These are phyloP conservation scores for Crithidia sp. DNA, from an alignment of 208 protist genomes.

Conservation along the genomic window DNA sequence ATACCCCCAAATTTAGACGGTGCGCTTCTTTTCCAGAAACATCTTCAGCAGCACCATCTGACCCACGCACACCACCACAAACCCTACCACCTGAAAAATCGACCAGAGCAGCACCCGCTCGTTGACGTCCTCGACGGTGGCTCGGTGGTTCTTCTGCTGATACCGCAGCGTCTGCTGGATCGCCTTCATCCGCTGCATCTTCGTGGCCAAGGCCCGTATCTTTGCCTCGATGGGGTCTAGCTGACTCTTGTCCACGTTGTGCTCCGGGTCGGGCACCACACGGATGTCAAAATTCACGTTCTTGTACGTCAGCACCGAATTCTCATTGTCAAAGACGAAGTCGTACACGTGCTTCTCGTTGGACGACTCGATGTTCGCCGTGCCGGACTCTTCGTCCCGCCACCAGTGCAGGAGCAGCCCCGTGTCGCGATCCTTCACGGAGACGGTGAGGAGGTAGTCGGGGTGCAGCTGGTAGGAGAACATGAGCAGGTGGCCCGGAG, in stretches of 20 bases:
- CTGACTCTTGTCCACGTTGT: slow-evolving; percentile 13
- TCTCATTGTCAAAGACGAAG: slow-evolving; percentile 56
- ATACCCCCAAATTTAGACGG: slow-evolving; percentile 30
- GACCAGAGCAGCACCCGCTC: slow-evolving; percentile 70
- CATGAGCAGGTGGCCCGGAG: slow-evolving; percentile 23
- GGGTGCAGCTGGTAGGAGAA: slow-evolving; percentile 52
- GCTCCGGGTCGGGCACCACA: slow-evolving; percentile 37
- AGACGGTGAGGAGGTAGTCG: slow-evolving; percentile 20
- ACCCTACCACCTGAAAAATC: slow-evolving; percentile 61
- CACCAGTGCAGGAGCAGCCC: background rate
- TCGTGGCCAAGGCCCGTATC: slow-evolving; percentile 32
- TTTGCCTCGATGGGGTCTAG: slow-evolving; percentile 79
- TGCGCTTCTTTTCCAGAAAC: slow-evolving; percentile 77
- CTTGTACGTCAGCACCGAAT: slow-evolving; percentile 29
- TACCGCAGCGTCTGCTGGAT: slow-evolving; percentile 50
- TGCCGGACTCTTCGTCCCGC: slow-evolving; percentile 1
- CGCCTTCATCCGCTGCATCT: slow-evolving; percentile 8
- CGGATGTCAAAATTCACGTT: slow-evolving; percentile 52
- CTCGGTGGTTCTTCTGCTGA: slow-evolving; percentile 67
- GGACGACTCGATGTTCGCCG: background rate
- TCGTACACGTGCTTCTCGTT: background rate
- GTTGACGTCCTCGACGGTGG: slow-evolving; percentile 68
- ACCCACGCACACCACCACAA: slow-evolving; percentile 56
- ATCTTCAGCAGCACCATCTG: slow-evolving; percentile 81
- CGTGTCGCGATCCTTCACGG: slow-evolving; percentile 1